Base-by-base conservation (phyloP, 2,329 filamentous ascomycete genomes). In the Alternaria sp. region DNA sequence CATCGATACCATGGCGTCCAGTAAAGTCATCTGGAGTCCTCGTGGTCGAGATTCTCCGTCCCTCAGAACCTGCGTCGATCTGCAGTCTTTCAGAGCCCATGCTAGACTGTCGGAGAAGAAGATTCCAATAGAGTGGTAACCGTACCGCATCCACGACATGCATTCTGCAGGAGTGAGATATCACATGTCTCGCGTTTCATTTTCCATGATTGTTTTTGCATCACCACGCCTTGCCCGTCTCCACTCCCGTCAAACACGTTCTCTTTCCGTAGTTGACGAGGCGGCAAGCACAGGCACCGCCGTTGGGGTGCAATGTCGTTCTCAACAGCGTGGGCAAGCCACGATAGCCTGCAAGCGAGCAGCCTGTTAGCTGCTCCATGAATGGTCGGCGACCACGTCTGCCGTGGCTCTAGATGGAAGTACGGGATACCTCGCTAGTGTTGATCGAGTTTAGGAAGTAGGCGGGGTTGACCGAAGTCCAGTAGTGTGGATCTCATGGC, bases 341-440 rank as follows among this genome's bases (percentile, higher is more conserved):
- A 52, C 49, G 36, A 25, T 40, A 40, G 19, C 49, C 28, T 21
- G n/a, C 49, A 52, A 32, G 53, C 53, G 43, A 56, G 26, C 45
- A 26, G 19, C 53, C 21, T 19, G 19, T 43, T 56, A 47, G 13
- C 40, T 53, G 25, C 5, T 46, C 40, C 28, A n/a, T 12, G 25
- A 19, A 23, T 53, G 49, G 49, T 59, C 57, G 57, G 47, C 57
- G 57, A 53, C 36, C 57, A 40, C 28, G 21, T 36, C 28, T 43
- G 30, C 36, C 45, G 13, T 26, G 43, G 26, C 28, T 21, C 44
- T 54, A 40, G 50, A 45, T 13, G 43, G 21, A 17, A 28, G 21
- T 28, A 28, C 30, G 45, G 3, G 45, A 47, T 49, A 44, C 28
- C 28, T 49, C 21, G 32, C 57, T 55, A 56, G 17, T 13, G 43